phyloP scores from a whole-genome alignment of 129 eudicot species.

The Centrapalus pauciflorus region DNA sequence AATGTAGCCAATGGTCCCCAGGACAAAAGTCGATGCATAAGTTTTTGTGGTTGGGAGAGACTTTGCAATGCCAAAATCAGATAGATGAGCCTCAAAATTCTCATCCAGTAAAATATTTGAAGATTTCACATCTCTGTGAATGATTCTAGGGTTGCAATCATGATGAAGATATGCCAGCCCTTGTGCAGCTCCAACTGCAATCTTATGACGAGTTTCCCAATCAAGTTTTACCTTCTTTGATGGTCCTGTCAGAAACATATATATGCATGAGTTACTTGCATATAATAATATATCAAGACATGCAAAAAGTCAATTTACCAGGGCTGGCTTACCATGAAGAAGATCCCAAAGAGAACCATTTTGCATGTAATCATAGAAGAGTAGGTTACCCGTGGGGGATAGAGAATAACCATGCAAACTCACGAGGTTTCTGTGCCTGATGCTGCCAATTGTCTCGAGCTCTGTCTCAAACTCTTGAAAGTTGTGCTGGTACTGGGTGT shows the following conservation, averaged over 20 bases:
- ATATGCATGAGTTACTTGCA: background rate
- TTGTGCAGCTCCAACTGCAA: constrained; percentile 89
- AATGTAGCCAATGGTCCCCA: constrained; percentile 88
- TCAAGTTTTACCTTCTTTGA: constrained; percentile 81
- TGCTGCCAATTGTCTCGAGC: constrained; percentile 72
- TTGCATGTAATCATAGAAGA: constrained; percentile 90
- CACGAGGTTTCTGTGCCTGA: constrained; percentile 78
- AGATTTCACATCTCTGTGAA: constrained; percentile 86
- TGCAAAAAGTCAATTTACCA: background rate
- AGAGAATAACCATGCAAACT: constrained; percentile 84
- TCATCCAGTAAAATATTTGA: constrained; percentile 80
- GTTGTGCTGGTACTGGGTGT: constrained; percentile 56
- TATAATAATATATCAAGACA: too few relatives aligned
- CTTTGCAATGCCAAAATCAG: constrained; percentile 90
- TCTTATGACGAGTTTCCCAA: constrained; percentile 80
- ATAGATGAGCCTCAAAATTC: constrained; percentile 74
- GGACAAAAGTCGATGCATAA: constrained; percentile 72
- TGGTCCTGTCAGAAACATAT: constrained; percentile 35
- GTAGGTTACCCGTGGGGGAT: constrained; percentile 72
- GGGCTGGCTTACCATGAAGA: constrained; percentile 63
- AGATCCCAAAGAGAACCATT: constrained; percentile 96
- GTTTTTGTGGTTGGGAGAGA: constrained; percentile 61
- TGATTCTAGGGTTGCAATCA: constrained; percentile 76
- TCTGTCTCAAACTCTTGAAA: constrained; percentile 77
- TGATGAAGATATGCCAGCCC: constrained; percentile 94